phyloP scores from a whole-genome alignment of 345 rosid species.

The Hirschfeldia incana region DNA sequence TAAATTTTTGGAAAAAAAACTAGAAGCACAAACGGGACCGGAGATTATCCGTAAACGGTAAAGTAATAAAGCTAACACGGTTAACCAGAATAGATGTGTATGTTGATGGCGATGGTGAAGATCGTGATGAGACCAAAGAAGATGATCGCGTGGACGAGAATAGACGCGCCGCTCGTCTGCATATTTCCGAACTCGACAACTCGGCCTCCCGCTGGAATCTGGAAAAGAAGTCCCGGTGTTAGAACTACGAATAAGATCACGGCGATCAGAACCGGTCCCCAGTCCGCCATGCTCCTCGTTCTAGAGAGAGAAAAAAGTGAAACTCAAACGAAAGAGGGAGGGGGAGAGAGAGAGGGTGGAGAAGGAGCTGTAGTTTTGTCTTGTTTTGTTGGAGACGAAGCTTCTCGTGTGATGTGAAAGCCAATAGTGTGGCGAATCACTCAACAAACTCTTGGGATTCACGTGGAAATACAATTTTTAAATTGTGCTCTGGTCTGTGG shows the following conservation, averaged over 20 bases:
- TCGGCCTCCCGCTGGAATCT: slow-evolving; percentile 51
- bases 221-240: slow-evolving; percentile 54
- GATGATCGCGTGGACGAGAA: slow-evolving; percentile 53
- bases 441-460: not conserved
- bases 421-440: not conserved
- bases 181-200: slow-evolving; percentile 58
- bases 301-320: slow-evolving; percentile 24
- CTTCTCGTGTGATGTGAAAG: slow-evolving; percentile 34
- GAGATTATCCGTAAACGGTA: not conserved
- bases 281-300: slow-evolving; percentile 49
- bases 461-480: slow-evolving; percentile 11
- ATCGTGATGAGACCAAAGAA: slow-evolving; percentile 59
- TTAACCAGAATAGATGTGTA: slow-evolving; percentile 53
- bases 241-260: slow-evolving; percentile 56
- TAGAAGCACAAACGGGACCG: slow-evolving; percentile 9
- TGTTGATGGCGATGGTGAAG: slow-evolving; percentile 55
- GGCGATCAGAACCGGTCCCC: slow-evolving; percentile 58
- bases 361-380: slow-evolving; percentile 6
- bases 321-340: not conserved
- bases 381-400: slow-evolving; percentile 25
- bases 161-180: slow-evolving; percentile 58
- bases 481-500: too few species aligned
- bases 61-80: not conserved
- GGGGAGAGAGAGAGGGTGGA: slow-evolving; percentile 23
- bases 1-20: not conserved